Evolutionary conservation across 345 rosid genomes (phyloP).

Genomic region (Firmiana major): DNA sequence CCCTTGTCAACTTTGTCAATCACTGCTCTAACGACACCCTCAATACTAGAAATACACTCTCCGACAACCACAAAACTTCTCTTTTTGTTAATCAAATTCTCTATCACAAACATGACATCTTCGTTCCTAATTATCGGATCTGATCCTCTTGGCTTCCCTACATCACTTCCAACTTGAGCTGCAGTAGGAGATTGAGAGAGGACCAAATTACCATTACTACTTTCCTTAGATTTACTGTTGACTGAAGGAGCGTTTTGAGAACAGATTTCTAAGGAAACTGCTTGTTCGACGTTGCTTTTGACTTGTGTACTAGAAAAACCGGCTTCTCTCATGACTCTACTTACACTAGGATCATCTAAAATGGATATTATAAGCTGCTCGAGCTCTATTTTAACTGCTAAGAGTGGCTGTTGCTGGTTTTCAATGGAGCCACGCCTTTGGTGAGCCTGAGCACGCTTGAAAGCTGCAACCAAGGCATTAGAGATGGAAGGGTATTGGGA

Average conservation of each 20-base stretch:
- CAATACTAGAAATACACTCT: conserved; percentile 54
- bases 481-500: conserved; percentile 73
- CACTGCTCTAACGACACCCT: conserved; percentile 52
- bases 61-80: conserved; percentile 64
- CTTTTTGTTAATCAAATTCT: conserved; percentile 42
- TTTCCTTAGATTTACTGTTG: conserved; percentile 49
- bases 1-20: conserved; percentile 57
- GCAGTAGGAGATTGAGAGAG: conserved; percentile 25
- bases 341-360: conserved; percentile 93
- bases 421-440: conserved; percentile 89
- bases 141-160: conserved; percentile 15
- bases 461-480: conserved; percentile 92
- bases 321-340: conserved; percentile 98
- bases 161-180: conserved; percentile 18
- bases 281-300: conserved; percentile 76
- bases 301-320: conserved; percentile 91
- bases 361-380: conserved; percentile 90
- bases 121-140: conserved; percentile 45
- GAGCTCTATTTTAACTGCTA: conserved; percentile 85
- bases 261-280: conserved; percentile 54
- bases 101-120: conserved; percentile 62
- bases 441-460: conserved; percentile 98
- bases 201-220: conserved; percentile 10
- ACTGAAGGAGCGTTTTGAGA: conserved; percentile 36
- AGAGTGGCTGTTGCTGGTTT: conserved; percentile 84